Percentiles rank a stretch among this genome's conserved stretches.
phyloP scores from a whole-genome alignment of 2,329 filamentous ascomycete genomes.

The Arthrobotrys sinensis region DNA sequence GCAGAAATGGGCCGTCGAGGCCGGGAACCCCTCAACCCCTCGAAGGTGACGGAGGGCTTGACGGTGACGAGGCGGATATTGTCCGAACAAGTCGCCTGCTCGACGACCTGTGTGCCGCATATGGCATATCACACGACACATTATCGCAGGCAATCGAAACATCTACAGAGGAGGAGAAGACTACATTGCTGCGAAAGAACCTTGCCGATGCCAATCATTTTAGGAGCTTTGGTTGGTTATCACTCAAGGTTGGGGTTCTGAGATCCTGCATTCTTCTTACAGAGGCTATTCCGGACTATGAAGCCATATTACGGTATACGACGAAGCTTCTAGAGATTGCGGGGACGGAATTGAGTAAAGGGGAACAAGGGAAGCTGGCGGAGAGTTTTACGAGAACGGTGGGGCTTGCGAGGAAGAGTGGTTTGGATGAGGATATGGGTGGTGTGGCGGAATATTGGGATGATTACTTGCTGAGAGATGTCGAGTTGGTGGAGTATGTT shows the following conservation, averaged over 20 bases:
- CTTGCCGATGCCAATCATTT: slow-evolving; percentile 64
- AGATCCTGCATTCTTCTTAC: slow-evolving; percentile 93
- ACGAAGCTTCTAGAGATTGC: slow-evolving; percentile 86
- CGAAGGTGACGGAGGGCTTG: slow-evolving; percentile 72
- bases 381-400: slow-evolving; percentile 90
- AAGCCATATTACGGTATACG: slow-evolving; percentile 89
- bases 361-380: slow-evolving; percentile 87
- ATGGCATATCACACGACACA: slow-evolving; percentile 72
- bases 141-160: slow-evolving; percentile 28
- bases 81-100: slow-evolving; percentile 76
- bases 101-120: slow-evolving; percentile 75
- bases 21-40: slow-evolving; percentile 69
- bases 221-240: slow-evolving; percentile 78
- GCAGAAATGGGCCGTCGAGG: slow-evolving; percentile 66
- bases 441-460: slow-evolving; percentile 94
- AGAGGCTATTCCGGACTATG: slow-evolving; percentile 91
- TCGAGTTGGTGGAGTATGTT: slow-evolving; percentile 73
- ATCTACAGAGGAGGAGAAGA: slow-evolving; percentile 67
- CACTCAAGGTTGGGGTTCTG: slow-evolving; percentile 87
- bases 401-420: slow-evolving; percentile 81
- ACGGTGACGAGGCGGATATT: slow-evolving; percentile 77
- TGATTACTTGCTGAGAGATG: slow-evolving; percentile 86
- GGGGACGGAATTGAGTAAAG: slow-evolving; percentile 80
- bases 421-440: slow-evolving; percentile 72
- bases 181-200: slow-evolving; percentile 69